A percentile compares a stretch with the other conserved stretches of the same genome.
phyloP scores from a whole-genome alignment of 2,329 filamentous ascomycete species.

The Claviceps pazoutovae region DNA sequence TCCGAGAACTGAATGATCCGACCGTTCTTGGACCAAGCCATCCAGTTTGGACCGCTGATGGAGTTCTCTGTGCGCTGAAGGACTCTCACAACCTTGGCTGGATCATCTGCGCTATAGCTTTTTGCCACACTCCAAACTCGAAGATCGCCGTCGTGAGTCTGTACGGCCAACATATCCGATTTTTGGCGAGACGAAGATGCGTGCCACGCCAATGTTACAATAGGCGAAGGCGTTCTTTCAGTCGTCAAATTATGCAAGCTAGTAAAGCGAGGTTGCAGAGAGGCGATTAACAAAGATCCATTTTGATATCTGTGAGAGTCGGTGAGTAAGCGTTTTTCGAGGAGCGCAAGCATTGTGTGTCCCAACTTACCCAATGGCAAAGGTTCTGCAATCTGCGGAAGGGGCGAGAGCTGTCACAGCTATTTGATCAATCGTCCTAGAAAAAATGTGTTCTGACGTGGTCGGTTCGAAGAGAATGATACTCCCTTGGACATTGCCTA shows the following conservation, averaged over 20 bases:
- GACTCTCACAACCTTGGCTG: slow-evolving; percentile 78
- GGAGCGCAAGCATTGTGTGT: too few relatives aligned
- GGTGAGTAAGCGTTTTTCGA: slow-evolving; percentile 5
- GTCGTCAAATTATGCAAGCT: slow-evolving; percentile 88
- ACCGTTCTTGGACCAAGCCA: slow-evolving; percentile 96
- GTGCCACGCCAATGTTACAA: slow-evolving; percentile 84
- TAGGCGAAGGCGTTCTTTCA: slow-evolving; percentile 68
- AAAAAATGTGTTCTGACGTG: slow-evolving; percentile 83
- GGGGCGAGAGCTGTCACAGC: slow-evolving; percentile 90
- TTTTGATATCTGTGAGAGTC: slow-evolving; percentile 62
- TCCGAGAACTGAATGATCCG: slow-evolving; percentile 87
- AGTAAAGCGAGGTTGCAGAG: slow-evolving; percentile 79
- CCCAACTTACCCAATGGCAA: slow-evolving; percentile 74
- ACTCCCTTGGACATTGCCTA: slow-evolving; percentile 84
- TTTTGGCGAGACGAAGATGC: slow-evolving; percentile 91
- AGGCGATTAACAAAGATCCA: slow-evolving; percentile 82
- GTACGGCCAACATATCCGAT: slow-evolving; percentile 92
- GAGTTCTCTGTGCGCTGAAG: slow-evolving; percentile 67
- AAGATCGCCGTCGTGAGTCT: slow-evolving; percentile 82
- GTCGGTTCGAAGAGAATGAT: slow-evolving; percentile 89
- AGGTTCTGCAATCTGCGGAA: slow-evolving; percentile 78
- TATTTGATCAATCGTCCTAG: slow-evolving; percentile 80
- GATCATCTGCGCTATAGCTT: slow-evolving; percentile 52
- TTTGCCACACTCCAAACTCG: slow-evolving; percentile 96
- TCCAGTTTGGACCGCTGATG: slow-evolving; percentile 74